Percentiles rank a stretch among this genome's conserved stretches.
Evolutionary conservation across 2,329 filamentous ascomycete species (phyloP).

Genomic region (Teratosphaeria viscida): DNA sequence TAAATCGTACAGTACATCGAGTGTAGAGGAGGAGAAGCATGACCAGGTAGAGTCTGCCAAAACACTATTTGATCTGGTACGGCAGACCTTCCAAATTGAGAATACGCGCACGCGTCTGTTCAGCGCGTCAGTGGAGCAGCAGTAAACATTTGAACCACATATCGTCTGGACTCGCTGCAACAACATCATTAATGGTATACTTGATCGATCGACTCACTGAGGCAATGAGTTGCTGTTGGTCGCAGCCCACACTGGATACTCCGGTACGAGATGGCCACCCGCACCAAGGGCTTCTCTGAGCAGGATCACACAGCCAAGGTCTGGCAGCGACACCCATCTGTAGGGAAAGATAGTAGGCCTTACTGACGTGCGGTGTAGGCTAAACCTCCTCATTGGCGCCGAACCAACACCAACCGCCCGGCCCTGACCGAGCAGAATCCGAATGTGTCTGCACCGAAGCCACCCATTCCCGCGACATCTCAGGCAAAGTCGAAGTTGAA

Average conservation of each 20-base stretch:
- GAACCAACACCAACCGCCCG: slow-evolving; percentile 8
- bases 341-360: not conserved
- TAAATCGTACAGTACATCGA: too few relatives aligned
- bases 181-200: not conserved
- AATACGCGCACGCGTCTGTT: not conserved
- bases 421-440: slow-evolving; percentile 13
- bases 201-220: not conserved
- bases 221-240: not conserved
- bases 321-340: slow-evolving; percentile 1
- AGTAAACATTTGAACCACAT: not conserved
- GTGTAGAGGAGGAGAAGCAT: too few relatives aligned
- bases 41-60: too few relatives aligned
- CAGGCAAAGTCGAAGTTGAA: slow-evolving; percentile 46
- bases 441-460: slow-evolving; percentile 23
- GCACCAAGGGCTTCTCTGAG: slow-evolving; percentile 44
- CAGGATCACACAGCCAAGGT: slow-evolving; percentile 35
- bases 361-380: slow-evolving; percentile 5
- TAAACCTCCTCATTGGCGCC: slow-evolving; percentile 18
- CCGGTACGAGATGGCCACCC: slow-evolving; percentile 16
- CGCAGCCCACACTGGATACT: not conserved
- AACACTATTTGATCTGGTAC: not conserved
- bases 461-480: slow-evolving; percentile 40
- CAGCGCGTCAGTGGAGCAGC: not conserved
- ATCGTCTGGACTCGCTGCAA: not conserved
- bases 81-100: not conserved